Conservation (phyloP, 768 basidiomycete species). For the Cystobasidium ongulense region DNA sequence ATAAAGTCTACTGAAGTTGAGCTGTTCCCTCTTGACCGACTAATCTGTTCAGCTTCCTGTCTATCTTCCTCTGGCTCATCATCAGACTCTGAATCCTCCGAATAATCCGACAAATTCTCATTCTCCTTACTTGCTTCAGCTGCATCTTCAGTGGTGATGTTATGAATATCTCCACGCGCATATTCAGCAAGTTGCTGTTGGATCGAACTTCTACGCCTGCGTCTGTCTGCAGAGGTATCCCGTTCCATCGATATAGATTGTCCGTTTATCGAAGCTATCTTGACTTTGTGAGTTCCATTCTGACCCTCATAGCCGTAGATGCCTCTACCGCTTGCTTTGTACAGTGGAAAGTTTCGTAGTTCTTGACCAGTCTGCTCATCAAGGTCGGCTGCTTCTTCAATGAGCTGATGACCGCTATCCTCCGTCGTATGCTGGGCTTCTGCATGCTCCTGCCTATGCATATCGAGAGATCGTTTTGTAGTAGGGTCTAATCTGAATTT, state of each 20-base stretch:
- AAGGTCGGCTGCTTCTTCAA: neutral
- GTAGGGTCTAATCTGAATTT: neutral
- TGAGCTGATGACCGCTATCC: neutral
- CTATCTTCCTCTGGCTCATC: neutral
- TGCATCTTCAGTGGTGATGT: slow-evolving; percentile 1
- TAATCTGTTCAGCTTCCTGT: neutral
- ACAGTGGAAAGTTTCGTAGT: neutral
- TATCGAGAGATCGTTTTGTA: neutral
- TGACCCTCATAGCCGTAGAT: neutral
- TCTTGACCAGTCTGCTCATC: neutral
- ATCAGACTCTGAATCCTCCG: slow-evolving; percentile 10
- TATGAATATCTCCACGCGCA: neutral
- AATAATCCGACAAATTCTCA: neutral
- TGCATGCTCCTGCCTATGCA: neutral
- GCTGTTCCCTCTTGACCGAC: neutral
- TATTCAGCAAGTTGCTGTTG: neutral
- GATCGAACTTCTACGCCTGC: neutral
- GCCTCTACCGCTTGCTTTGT: neutral
- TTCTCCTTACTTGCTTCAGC: neutral
- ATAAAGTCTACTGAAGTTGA: neutral
- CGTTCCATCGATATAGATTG: neutral
- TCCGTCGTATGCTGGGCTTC: neutral
- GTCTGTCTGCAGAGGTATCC: neutral
- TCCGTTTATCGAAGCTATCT: neutral
- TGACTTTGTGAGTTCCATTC: neutral